Evolutionary conservation across 768 basidiomycete genomes (phyloP), one percentile per base, ranked within the genome.

Genomic region (Mycena amicta): DNA sequence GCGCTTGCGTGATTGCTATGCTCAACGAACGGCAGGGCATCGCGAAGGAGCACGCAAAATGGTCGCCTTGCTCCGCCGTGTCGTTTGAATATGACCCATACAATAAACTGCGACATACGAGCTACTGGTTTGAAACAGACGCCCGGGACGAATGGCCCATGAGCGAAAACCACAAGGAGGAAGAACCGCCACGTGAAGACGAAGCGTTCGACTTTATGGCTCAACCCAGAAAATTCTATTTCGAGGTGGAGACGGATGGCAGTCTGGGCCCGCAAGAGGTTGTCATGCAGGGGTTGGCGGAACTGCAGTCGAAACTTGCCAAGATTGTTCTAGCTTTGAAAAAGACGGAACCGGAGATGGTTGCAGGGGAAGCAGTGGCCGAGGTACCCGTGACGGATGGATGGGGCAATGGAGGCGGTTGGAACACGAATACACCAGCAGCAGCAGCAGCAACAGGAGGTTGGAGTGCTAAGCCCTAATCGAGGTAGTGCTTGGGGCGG

Each of bases 41-140:
- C 59, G 94, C 96, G 3, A 98, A 98, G 78, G 94, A 97, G 71
- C 97, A 99, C 70, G 95, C 97, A 13, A 99, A 99, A 75, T 99
- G 96, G 93, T 96, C 94, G 0, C 96, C 97, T 13, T 92, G 95
- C 59, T 91, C 94, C 1, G 94, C 97, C 6, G 88, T 99, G 18
- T 86, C 89, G 6, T 98, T 96, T 63, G 97, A 99, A 76, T 99
- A 99, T 62, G 97, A 99, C 73, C 97, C 97, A 13, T 83, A 98
- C 79, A 99, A 99, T 77, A 94, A 94, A 72, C 80, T 99, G 29
- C 86, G 95, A 53, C 97, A 99, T 74, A 98, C 97, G 3, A 86
- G 90, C 2, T 86, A 97, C 72, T 98, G 97, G 97, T 93, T 81
- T 69, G 97, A 99, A 73, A 81, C 78, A 23, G 87, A 95, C 66